A percentile compares a stretch with the other conserved stretches of the same genome.
phyloP scores from a whole-genome alignment of 306 rosid species.

The Adenanthera pavonina region DNA sequence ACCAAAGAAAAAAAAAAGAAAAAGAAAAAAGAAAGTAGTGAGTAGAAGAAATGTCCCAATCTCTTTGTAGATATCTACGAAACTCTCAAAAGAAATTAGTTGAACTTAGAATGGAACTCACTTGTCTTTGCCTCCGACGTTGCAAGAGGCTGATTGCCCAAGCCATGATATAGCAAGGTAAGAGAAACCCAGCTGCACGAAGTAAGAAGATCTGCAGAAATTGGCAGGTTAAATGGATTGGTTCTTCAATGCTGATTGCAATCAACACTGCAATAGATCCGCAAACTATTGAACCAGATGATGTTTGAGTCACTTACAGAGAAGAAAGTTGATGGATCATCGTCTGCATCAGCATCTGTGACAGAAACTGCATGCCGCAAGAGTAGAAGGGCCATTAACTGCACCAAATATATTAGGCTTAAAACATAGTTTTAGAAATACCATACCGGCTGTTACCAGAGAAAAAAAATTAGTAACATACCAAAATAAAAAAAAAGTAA shows the following conservation, averaged over 20 bases:
- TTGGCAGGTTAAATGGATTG: slow-evolving; percentile 33
- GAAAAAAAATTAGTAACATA: too few species aligned
- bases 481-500: not conserved
- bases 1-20: too few species aligned
- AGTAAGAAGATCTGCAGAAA: slow-evolving; percentile 83
- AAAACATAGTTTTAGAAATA: slow-evolving; percentile 21
- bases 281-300: not conserved
- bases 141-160: slow-evolving; percentile 98
- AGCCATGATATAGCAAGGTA: slow-evolving; percentile 99
- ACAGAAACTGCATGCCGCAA: slow-evolving; percentile 84
- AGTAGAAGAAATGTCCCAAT: too few species aligned
- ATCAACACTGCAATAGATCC: slow-evolving; percentile 13
- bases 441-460: not conserved
- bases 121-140: slow-evolving; percentile 96
- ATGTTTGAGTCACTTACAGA: slow-evolving; percentile 58
- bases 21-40: too few species aligned
- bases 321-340: slow-evolving; percentile 78
- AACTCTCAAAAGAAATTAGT: slow-evolving; percentile 19
- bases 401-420: slow-evolving; percentile 43
- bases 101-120: slow-evolving; percentile 30
- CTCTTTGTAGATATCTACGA: not conserved
- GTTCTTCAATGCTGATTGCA: not conserved
- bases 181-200: slow-evolving; percentile 93
- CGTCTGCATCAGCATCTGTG: slow-evolving; percentile 66
- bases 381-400: slow-evolving; percentile 91